Evolutionary conservation across 345 rosid species (phyloP), one percentile per base, ranked within the genome.

Genomic region (Carallia pectinifolia): DNA sequence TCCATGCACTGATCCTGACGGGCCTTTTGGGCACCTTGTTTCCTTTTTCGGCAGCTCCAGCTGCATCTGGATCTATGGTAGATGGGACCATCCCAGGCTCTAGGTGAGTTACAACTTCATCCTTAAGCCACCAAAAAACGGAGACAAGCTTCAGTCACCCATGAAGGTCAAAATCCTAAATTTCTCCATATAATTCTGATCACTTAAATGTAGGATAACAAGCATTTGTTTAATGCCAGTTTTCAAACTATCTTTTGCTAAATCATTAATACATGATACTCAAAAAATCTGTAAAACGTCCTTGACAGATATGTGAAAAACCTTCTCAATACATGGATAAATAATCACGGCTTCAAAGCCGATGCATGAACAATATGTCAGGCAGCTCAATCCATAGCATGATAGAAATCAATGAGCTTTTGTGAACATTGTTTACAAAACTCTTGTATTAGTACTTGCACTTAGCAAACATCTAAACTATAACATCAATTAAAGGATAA

Each of bases 81-180:
- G 97, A 95, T 6, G 97, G 99, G 60, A 95, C 87, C 97, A 91
- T 95, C 68, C 97, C 86, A 66, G 97, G 97, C 52, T 92, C 97
- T 83, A 92, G 79, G 83, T 95, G 99, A 55, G 99, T 97, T 65
- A 90, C 68, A 34, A 95, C 97, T 87, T 95, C 99, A 56, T 95
- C 99, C 99, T 95, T 84, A 53, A 47, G 66, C 47, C 53, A 23
- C 48, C 64, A 81, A 54, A 59, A 65, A 62, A 65, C 56, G 33
- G 27, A 67, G 56, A 64, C 38, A 38, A 58, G 31, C 6, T 54
- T 50, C 54, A 53, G 54, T 15, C 4, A 4, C 8, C 53, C 61
- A n/a, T 38, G 23, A 17, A 65, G 5, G 68, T 58, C 18, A 33
- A 53, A 30, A 61, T 53, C 54, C n/a, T 54, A 19, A 10, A 2